These are phyloP conservation scores for Citrus cavaleriei DNA, from an alignment of 345 rosid genomes.

Conservation along the genomic window DNA sequence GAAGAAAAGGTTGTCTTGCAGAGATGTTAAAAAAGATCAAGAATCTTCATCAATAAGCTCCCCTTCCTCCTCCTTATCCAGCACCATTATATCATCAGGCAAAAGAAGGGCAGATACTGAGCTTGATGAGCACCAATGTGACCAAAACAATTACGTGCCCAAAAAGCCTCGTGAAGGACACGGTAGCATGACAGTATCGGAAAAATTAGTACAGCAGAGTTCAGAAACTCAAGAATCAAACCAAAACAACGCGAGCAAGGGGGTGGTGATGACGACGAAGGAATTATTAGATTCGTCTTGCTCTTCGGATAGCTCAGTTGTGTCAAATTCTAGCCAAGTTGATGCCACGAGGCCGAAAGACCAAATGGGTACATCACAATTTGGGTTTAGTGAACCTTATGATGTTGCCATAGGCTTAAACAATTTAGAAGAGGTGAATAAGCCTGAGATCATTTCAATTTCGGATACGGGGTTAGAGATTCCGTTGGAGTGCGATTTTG, in stretches of 20 bases:
- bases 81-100: slow-evolving; percentile 8
- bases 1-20: slow-evolving; percentile 47
- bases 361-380: slow-evolving; percentile 3
- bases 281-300: slow-evolving; percentile 32
- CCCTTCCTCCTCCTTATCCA: slow-evolving; percentile 33
- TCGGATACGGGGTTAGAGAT: slow-evolving; percentile 21
- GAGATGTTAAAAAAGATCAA: background rate
- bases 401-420: background rate
- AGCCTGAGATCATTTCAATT: slow-evolving; percentile 30
- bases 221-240: background rate
- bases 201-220: background rate
- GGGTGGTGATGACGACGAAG: background rate
- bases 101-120: background rate
- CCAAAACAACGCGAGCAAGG: slow-evolving; percentile 1
- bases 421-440: slow-evolving; percentile 55
- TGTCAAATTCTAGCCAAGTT: slow-evolving; percentile 17
- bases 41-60: slow-evolving; percentile 18
- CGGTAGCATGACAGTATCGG: background rate
- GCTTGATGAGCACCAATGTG: background rate
- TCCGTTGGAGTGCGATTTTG: slow-evolving; percentile 54
- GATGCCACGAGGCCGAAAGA: slow-evolving; percentile 13
- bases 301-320: slow-evolving; percentile 35
- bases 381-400: background rate
- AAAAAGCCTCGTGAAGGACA: slow-evolving; percentile 12
- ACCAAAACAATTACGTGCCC: slow-evolving; percentile 16